Percentiles rank a stretch among this genome's conserved stretches.
Conservation (phyloP, 1,284 basidiomycete species). For the Cryptococcus depauperatus region DNA sequence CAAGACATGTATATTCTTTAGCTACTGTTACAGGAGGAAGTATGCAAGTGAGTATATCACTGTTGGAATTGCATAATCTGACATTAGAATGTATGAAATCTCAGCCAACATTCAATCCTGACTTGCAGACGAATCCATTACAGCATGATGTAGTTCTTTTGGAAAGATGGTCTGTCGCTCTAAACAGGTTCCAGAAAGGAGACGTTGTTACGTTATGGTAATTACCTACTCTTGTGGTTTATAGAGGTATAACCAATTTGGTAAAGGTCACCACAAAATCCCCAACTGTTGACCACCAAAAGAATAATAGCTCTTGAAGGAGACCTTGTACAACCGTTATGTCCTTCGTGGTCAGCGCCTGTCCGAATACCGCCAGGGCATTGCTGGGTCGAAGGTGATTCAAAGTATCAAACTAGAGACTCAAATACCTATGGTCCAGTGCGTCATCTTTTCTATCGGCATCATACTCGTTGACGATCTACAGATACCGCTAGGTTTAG, state of each 20-base stretch:
- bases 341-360: constrained; percentile 38
- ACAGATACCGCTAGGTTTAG: constrained; percentile 45
- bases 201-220: constrained; percentile 51
- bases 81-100: not conserved
- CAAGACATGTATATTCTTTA: constrained; percentile 46
- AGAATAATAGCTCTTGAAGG: constrained; percentile 50
- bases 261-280: constrained; percentile 47
- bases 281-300: constrained; percentile 48
- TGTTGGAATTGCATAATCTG: not conserved
- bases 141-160: constrained; percentile 49
- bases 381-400: constrained; percentile 53
- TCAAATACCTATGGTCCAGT: constrained; percentile 50
- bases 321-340: constrained; percentile 47
- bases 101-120: constrained; percentile 47
- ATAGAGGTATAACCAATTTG: not conserved
- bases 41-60: constrained; percentile 41
- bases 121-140: constrained; percentile 34
- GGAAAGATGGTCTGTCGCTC: constrained; percentile 43
- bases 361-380: constrained; percentile 44
- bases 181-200: constrained; percentile 42
- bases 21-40: constrained; percentile 47
- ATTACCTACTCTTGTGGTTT: constrained; percentile 9
- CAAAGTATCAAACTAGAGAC: constrained; percentile 46
- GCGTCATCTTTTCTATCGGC: constrained; percentile 11
- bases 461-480: not conserved